Percentiles rank a stretch among this genome's conserved stretches.
phyloP scores from a whole-genome alignment of 164 flowering plant species.

The Annona cherimola region DNA sequence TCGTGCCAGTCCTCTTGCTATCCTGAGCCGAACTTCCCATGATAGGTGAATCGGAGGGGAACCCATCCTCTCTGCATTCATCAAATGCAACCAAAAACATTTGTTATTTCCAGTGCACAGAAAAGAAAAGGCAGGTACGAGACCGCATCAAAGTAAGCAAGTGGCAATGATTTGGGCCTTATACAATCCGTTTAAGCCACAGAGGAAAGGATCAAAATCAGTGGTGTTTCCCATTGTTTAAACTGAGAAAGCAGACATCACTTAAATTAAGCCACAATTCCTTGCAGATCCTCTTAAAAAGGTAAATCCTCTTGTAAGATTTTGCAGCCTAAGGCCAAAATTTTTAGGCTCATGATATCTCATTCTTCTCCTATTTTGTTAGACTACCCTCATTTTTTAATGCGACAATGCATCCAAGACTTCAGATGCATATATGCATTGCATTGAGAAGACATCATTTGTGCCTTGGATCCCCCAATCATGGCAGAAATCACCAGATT shows the following conservation, averaged over 20 bases:
- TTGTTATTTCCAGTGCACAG: not conserved
- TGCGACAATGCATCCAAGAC: not conserved
- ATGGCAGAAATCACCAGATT: too few species aligned
- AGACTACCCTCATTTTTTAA: not conserved
- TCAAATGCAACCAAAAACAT: not conserved
- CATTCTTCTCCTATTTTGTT: not conserved
- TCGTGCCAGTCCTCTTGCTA: slow-evolving; percentile 84
- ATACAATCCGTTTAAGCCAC: not conserved
- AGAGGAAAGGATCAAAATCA: not conserved
- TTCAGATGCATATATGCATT: not conserved
- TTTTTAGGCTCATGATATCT: not conserved
- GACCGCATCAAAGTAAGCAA: not conserved
- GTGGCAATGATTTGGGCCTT: not conserved
- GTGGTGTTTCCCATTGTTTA: not conserved
- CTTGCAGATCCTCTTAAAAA: not conserved
- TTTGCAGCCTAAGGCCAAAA: not conserved
- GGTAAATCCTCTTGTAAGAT: not conserved
- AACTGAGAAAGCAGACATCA: not conserved
- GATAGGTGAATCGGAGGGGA: slow-evolving; percentile 76
- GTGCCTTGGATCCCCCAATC: not conserved
- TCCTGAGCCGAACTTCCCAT: slow-evolving; percentile 82
- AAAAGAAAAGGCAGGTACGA: not conserved
- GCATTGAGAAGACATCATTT: not conserved
- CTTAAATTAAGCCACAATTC: not conserved
- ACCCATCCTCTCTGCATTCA: slow-evolving; percentile 60